Conservation (phyloP, 192 early-diverging fungal genomes). For the Podochytrium sp. region DNA sequence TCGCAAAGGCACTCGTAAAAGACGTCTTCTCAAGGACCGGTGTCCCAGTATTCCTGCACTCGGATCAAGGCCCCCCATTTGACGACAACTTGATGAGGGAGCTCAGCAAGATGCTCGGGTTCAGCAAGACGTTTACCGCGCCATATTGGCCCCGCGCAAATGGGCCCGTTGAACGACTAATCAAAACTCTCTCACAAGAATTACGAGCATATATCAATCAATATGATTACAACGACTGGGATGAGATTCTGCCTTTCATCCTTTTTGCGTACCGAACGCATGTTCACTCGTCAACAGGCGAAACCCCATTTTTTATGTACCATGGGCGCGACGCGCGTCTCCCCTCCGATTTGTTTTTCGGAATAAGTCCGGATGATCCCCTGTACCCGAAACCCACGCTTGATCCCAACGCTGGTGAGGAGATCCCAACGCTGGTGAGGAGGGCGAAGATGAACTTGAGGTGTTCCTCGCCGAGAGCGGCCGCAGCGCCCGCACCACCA, state of each 20-base stretch:
- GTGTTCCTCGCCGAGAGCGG: no score
- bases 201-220: not conserved
- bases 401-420: not conserved
- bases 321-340: not conserved
- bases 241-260: not conserved
- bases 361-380: not conserved
- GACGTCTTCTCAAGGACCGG: not conserved
- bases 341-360: not conserved
- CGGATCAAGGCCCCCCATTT: not conserved
- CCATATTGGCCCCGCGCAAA: not conserved
- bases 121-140: not conserved
- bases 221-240: not conserved
- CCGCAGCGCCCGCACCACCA: not conserved
- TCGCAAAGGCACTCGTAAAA: not conserved
- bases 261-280: not conserved
- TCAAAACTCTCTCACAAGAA: not conserved
- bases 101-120: not conserved
- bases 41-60: not conserved
- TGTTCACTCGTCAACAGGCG: not conserved
- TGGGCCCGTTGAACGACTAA: not conserved
- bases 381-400: not conserved
- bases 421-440: not conserved
- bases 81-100: not conserved
- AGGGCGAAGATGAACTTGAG: no score
- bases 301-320: not conserved